Base-by-base conservation (phyloP, 2,329 filamentous ascomycete genomes). In the Claviceps pusilla region DNA sequence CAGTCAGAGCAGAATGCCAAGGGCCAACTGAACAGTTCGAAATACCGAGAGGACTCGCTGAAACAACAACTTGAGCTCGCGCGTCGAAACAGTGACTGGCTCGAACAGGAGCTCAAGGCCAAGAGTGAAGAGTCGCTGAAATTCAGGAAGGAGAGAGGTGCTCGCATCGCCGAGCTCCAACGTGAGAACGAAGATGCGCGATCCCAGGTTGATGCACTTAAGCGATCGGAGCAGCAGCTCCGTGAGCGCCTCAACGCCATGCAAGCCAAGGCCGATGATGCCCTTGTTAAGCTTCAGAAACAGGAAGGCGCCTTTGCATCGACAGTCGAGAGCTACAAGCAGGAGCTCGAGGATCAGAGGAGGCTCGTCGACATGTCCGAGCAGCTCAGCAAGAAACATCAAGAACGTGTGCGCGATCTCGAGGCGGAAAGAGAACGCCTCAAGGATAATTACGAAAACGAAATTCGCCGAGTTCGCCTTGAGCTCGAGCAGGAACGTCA, bases 141-240 rank as follows among this genome's bases (percentile, higher is more conserved):
- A 64, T 91, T 87, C 69, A 83, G 93, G 58, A 97, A 95, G 66
- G 93, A 98, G 66, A 97, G 96, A 76, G 87, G 87, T 58, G 84
- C 89, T 1, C 86, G 87, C 43, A 88, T 97, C 61, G 80, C 89
- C 9, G 87, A 94, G 63, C 79, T 98, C 33, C 87, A 96, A 68
- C 86, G 89, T 53, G 81, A 86, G 57, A 87, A 91, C 60, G 91
- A 97, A 61, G 93, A 98, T 60, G 82, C 86, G 48, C 83, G 79
- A 58, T 84, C 86, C 24, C 84, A 79, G 37, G 78, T 89, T 52
- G 89, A 95, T 54, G 79, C 85, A 10, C 73, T 95, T 28, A 85
- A 86, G 64, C 84, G 87, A 43, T 87, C 82, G 43, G 90, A 96
- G 65, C 82, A 87, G 56, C 80, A 86, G 33, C 78, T 96, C 39